Conservation (phyloP, 2,329 filamentous ascomycete species). For the Penicillium sp. region DNA sequence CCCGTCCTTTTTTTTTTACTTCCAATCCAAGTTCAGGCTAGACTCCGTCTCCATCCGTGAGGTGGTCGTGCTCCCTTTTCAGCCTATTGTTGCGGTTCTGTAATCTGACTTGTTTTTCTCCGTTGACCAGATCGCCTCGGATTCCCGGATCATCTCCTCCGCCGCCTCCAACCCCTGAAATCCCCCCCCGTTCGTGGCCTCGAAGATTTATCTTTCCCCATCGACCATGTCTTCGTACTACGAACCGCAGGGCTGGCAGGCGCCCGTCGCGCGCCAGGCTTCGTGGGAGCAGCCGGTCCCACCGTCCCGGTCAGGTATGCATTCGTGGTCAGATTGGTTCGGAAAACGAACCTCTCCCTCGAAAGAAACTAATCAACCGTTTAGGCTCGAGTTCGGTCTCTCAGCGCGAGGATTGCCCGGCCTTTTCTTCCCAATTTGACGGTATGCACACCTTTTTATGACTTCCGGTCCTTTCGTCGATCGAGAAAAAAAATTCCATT, state of each 20-base stretch:
- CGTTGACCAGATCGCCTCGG: slow-evolving; percentile 23
- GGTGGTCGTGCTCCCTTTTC: no score
- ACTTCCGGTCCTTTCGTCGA: slow-evolving; percentile 1
- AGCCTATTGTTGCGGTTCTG: slow-evolving; percentile 4
- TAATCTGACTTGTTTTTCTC: slow-evolving; percentile 19
- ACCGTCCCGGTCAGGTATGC: slow-evolving; percentile 64
- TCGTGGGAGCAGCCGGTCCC: slow-evolving; percentile 69
- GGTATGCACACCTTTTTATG: slow-evolving; percentile 53
- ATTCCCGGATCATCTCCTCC: slow-evolving; percentile 21
- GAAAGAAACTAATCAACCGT: slow-evolving; percentile 3
- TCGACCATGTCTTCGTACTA: slow-evolving; percentile 59
- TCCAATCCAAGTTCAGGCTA: no score
- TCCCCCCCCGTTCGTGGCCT: slow-evolving; percentile 14
- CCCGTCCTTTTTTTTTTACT: no score
- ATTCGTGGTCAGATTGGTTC: neutral
- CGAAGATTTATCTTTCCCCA: slow-evolving; percentile 12
- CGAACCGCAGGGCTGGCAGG: slow-evolving; percentile 60
- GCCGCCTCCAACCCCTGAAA: slow-evolving; percentile 22
- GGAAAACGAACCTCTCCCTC: neutral
- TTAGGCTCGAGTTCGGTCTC: slow-evolving; percentile 68
- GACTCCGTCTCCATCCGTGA: no score
- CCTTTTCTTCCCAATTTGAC: slow-evolving; percentile 84
- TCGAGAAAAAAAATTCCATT: neutral
- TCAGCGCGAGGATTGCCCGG: slow-evolving; percentile 66
- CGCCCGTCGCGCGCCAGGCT: slow-evolving; percentile 53